phyloP scores from a whole-genome alignment of 441 rosid genomes.

The Raphanus hybrid region DNA sequence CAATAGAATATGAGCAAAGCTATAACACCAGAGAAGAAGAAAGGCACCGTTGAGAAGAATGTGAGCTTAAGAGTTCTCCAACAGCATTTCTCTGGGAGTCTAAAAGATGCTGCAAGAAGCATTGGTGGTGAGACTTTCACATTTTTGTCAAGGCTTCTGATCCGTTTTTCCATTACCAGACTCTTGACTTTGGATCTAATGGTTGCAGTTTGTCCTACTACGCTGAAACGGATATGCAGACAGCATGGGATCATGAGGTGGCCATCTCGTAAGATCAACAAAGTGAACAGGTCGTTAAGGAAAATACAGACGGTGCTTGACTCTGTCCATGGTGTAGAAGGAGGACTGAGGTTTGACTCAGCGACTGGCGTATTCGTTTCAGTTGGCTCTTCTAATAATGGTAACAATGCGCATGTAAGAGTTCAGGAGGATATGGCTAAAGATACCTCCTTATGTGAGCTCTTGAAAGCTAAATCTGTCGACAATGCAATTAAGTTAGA shows the following conservation, averaged over 20 bases:
- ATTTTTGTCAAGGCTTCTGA: neutral
- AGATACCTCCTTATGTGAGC: constrained; percentile 56
- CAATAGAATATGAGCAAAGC: constrained; percentile 46
- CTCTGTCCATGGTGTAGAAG: constrained; percentile 88
- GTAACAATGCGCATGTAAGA: constrained; percentile 33
- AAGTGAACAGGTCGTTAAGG: constrained; percentile 80
- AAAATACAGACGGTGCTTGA: constrained; percentile 83
- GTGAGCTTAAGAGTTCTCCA: constrained; percentile 87
- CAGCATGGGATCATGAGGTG: constrained; percentile 92
- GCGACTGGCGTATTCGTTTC: constrained; percentile 64
- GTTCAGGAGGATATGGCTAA: constrained; percentile 42
- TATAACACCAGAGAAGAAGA: constrained; percentile 62
- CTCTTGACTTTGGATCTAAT: constrained; percentile 3
- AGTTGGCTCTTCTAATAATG: constrained; percentile 47
- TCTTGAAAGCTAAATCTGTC: constrained; percentile 17
- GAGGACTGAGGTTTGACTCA: constrained; percentile 77
- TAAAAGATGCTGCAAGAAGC: constrained; percentile 93
- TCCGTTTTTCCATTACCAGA: neutral
- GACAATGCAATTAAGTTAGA: constrained; percentile 39
- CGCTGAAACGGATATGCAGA: constrained; percentile 92
- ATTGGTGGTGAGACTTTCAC: constrained; percentile 71
- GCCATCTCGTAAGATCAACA: constrained; percentile 94
- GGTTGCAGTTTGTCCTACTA: constrained; percentile 85
- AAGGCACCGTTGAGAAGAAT: constrained; percentile 71
- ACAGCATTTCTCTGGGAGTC: constrained; percentile 87